phyloP scores from a whole-genome alignment of 176 grass and related monocot genomes.

The Juncus effusus region DNA sequence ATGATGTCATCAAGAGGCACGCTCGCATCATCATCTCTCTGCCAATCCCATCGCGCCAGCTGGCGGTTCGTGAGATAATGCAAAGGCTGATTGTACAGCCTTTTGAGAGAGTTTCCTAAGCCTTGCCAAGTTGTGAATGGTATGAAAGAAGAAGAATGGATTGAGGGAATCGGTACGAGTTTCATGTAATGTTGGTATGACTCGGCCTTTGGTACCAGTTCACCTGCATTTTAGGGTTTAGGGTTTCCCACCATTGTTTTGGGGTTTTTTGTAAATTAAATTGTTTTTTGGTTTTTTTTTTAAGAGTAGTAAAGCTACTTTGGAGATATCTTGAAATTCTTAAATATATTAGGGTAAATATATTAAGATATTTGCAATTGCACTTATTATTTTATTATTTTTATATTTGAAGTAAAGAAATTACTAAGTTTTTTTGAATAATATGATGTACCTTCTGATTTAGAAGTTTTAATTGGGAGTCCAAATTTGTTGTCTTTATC shows the following conservation, averaged over 20 bases:
- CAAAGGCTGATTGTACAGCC: conserved; percentile 63
- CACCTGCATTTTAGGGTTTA: conserved; percentile 63
- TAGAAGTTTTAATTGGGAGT: conserved; percentile 30
- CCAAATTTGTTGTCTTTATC: conserved; percentile 36
- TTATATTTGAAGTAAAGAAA: conserved; percentile 17
- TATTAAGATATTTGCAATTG: too few species aligned
- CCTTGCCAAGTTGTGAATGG: conserved; percentile 74
- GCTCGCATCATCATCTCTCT: conserved; percentile 43
- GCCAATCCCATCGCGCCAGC: conserved; percentile 65
- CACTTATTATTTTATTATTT: too few species aligned
- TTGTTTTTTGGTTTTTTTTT: too few species aligned
- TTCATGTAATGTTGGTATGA: conserved; percentile 95
- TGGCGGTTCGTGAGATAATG: conserved; percentile 84
- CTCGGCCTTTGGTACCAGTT: conserved; percentile 65
- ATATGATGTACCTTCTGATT: conserved; percentile 33
- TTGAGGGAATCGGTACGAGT: conserved; percentile 58
- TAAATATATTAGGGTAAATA: too few species aligned
- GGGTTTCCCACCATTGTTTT: not conserved
- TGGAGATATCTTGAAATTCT: too few species aligned
- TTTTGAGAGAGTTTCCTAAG: conserved; percentile 65
- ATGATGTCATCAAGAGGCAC: conserved; percentile 52
- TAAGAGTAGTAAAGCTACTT: too few species aligned
- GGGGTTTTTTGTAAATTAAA: too few species aligned
- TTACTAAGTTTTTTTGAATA: conserved; percentile 1
- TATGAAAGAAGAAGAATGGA: conserved; percentile 39